Conservation (phyloP, 441 rosid genomes). For the Bocquillonia castaneifolia region DNA sequence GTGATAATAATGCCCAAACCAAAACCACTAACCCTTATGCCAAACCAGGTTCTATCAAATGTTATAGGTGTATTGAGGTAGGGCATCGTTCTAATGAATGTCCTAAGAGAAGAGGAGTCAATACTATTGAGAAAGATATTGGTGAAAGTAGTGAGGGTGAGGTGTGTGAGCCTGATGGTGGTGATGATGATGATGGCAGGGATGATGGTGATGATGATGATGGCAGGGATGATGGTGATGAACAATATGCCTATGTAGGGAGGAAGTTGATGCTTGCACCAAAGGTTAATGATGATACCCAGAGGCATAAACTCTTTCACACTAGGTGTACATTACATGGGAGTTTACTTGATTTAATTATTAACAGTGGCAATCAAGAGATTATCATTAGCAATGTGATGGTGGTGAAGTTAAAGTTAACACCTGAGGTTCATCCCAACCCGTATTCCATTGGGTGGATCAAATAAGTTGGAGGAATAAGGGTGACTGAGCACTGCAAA, state of each 20-base stretch:
- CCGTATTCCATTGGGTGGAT: too few species aligned
- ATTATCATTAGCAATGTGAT: too few species aligned
- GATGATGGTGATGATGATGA: too few species aligned
- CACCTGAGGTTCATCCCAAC: too few species aligned
- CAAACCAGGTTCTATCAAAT: neutral
- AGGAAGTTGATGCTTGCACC: neutral
- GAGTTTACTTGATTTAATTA: too few species aligned
- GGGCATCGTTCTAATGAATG: neutral
- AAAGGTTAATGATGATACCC: neutral
- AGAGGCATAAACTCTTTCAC: neutral
- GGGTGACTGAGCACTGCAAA: too few species aligned
- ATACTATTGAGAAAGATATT: too few species aligned
- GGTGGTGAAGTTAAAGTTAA: too few species aligned
- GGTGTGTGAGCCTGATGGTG: neutral
- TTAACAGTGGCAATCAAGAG: too few species aligned
- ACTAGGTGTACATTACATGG: too few species aligned
- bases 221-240: neutral
- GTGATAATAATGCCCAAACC: neutral
- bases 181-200: too few species aligned
- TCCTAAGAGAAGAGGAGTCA: neutral
- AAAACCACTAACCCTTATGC: neutral
- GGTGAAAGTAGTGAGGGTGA: neutral
- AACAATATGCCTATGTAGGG: neutral
- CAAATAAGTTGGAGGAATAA: too few species aligned
- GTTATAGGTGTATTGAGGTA: neutral